phyloP scores from a whole-genome alignment of 2,329 filamentous ascomycete species.

The Magnaporthales sp. region DNA sequence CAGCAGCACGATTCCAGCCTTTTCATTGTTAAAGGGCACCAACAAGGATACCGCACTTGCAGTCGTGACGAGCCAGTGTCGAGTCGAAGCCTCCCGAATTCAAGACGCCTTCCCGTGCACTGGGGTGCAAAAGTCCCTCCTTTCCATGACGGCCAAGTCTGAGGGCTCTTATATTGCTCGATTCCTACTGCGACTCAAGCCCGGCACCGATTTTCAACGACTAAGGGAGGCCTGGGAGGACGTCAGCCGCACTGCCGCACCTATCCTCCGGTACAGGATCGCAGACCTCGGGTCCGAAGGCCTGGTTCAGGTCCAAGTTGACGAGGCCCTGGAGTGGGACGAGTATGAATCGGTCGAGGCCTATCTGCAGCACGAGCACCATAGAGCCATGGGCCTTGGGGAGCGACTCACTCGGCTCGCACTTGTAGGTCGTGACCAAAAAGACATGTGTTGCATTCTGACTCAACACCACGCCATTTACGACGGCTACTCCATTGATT shows the following conservation, averaged over 20 bases:
- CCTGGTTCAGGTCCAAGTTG: not conserved
- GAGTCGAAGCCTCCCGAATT: not conserved
- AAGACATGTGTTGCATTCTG: not conserved
- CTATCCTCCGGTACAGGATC: not conserved
- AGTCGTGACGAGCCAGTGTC: not conserved
- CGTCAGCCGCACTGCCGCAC: not conserved
- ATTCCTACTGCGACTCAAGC: not conserved
- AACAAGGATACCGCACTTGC: not conserved
- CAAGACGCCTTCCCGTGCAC: not conserved
- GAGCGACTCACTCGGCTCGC: not conserved
- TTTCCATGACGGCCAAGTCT: not conserved
- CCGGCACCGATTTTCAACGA: not conserved
- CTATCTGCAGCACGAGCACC: not conserved
- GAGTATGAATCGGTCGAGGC: not conserved
- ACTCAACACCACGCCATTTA: not conserved
- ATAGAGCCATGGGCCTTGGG: not conserved
- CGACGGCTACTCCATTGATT: not conserved
- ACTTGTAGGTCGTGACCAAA: not conserved
- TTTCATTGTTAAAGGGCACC: not conserved
- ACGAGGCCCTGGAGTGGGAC: not conserved
- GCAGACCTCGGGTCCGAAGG: not conserved
- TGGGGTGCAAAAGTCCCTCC: not conserved
- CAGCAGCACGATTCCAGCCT: not conserved
- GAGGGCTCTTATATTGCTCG: not conserved
- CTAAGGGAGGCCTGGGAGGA: not conserved